These are phyloP conservation scores for Kodamaea hsintzibuensis DNA, from an alignment of 805 yeast genomes.

Conservation along the genomic window DNA sequence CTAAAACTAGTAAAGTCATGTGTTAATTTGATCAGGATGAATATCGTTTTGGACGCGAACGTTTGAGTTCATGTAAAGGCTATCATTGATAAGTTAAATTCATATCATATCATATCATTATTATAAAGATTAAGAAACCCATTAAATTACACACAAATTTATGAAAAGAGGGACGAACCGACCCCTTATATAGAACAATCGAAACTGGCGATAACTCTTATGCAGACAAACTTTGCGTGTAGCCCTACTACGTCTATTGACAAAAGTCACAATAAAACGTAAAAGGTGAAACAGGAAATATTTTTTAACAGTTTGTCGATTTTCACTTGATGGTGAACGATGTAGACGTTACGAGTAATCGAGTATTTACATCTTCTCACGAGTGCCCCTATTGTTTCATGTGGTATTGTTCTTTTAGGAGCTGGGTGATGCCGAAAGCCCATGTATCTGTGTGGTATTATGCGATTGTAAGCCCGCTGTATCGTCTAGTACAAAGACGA, in stretches of 20 bases:
- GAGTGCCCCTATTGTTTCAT: background rate
- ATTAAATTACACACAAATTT: background rate
- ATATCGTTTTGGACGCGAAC: too few relatives aligned
- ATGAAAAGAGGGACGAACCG: background rate
- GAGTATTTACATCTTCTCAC: conserved; percentile 2
- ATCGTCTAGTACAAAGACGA: conserved; percentile 1
- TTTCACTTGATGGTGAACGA: background rate
- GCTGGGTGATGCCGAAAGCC: background rate
- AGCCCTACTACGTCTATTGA: background rate
- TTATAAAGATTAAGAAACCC: background rate
- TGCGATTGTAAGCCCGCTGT: background rate
- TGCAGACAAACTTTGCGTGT: background rate
- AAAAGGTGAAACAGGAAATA: conserved; percentile 2
- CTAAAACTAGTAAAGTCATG: too few relatives aligned
- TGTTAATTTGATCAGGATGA: too few relatives aligned
- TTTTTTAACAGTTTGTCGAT: background rate
- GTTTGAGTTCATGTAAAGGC: too few relatives aligned
- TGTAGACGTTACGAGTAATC: conserved; percentile 1
- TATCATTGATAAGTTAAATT: too few relatives aligned
- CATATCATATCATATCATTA: background rate
- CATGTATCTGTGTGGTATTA: background rate
- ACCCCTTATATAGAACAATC: conserved; percentile 2
- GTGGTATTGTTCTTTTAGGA: background rate
- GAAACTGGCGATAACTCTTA: background rate
- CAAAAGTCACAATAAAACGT: background rate